These are phyloP conservation scores for Sordariomycetes sp. DNA, from an alignment of 2,329 filamentous ascomycete genomes.

Conservation along the genomic window DNA sequence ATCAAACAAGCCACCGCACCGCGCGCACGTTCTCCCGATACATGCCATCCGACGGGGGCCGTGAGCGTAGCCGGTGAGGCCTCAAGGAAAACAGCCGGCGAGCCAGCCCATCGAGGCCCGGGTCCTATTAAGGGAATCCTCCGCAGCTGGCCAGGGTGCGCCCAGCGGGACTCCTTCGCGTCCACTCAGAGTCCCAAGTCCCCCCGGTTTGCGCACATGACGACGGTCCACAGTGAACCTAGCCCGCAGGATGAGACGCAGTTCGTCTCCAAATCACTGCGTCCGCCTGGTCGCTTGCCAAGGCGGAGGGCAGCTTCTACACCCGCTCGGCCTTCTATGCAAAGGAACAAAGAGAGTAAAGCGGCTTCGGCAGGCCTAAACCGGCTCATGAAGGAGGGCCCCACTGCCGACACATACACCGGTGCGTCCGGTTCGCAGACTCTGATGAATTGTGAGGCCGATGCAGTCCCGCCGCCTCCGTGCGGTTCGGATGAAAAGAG, in stretches of 20 bases:
- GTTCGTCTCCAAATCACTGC: background rate
- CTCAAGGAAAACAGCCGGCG: background rate
- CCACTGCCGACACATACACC: background rate
- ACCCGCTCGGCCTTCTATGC: background rate
- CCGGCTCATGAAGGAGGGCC: background rate
- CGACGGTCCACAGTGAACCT: background rate
- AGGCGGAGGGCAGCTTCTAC: background rate
- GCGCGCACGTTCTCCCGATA: background rate
- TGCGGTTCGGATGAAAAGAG: background rate
- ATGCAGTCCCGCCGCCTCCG: background rate
- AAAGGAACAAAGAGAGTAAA: background rate
- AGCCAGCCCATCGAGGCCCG: background rate
- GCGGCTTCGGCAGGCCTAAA: background rate
- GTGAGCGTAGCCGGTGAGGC: background rate
- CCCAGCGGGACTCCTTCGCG: background rate
- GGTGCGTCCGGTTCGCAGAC: background rate
- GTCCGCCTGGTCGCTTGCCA: background rate
- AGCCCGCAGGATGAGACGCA: background rate
- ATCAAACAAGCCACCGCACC: background rate
- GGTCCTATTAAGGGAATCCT: background rate
- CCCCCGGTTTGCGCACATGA: background rate
- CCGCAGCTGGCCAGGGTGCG: background rate
- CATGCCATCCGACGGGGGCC: background rate
- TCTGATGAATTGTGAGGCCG: background rate
- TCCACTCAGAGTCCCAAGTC: background rate